These are phyloP conservation scores for Trypanosoma cruzi DNA, from an alignment of 208 protist species.

Conservation along the genomic window DNA sequence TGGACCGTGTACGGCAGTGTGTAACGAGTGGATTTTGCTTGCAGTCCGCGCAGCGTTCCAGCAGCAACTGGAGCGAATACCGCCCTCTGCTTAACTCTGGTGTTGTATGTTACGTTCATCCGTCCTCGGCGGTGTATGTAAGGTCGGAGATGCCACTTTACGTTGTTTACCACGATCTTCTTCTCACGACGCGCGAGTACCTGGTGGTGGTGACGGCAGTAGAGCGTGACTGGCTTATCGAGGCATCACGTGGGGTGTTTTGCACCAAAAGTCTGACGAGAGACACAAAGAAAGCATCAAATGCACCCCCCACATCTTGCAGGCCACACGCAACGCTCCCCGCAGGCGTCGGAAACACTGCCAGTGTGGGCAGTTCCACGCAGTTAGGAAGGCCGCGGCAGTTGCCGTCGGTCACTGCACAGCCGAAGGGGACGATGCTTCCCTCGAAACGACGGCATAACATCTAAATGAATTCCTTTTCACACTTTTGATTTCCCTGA, in stretches of 20 bases:
- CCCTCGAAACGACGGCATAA: slow-evolving; percentile 11
- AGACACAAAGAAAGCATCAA: neutral
- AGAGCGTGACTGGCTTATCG: slow-evolving; percentile 97
- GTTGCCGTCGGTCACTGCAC: neutral
- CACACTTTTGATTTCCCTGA: neutral
- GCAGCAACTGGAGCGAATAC: slow-evolving; percentile 96
- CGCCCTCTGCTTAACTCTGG: slow-evolving; percentile 96
- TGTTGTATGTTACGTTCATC: slow-evolving; percentile 97
- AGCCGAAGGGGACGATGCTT: slow-evolving; percentile 4
- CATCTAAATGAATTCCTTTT: neutral
- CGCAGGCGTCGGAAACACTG: neutral
- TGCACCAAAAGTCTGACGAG: slow-evolving; percentile 26
- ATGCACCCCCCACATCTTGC: neutral
- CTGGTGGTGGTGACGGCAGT: slow-evolving; percentile 96
- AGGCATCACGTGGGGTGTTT: slow-evolving; percentile 75
- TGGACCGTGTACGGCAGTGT: slow-evolving; percentile 94
- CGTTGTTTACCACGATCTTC: slow-evolving; percentile 98
- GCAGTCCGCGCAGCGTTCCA: slow-evolving; percentile 95
- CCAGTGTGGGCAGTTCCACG: neutral
- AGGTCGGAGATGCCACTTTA: slow-evolving; percentile 97
- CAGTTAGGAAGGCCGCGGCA: neutral
- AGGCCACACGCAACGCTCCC: neutral
- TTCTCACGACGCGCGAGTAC: slow-evolving; percentile 97
- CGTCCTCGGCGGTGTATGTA: slow-evolving; percentile 96
- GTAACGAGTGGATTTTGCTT: slow-evolving; percentile 97